Base-by-base conservation (phyloP, 768 basidiomycete genomes). In the Rhizopogon vinicolor region DNA sequence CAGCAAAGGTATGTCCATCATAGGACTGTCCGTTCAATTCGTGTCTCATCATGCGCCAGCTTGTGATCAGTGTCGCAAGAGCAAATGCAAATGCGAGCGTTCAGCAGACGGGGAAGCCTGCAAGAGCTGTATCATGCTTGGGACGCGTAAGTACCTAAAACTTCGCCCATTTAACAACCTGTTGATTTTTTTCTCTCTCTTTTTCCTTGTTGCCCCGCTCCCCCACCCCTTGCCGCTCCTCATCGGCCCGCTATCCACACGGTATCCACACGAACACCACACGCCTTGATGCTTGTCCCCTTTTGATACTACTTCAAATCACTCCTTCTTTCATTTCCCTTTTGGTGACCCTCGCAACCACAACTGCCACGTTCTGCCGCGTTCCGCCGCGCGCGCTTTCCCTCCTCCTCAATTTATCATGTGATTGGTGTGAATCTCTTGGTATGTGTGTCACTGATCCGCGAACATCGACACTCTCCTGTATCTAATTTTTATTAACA, bases 51-150 rank as follows among this genome's bases (percentile, higher is more conserved):
- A 39, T 41, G 12, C 29, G 6, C 14, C 60, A 88, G 90, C 91
- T 22, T 93, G 91, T 72, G 91, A 93, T 71, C 89, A 92, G 64
- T 93, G 91, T 68, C 82, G 91, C 54, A 93, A 93, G 70, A 88
- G 85, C 64, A 92, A 92, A 65, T 93, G 91, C 76, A 92, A 92
- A 72, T 93, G 91, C 69, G 91, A 92, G 70, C 83, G 88, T 37
- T 58, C 80, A 9, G 70, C 72, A 12, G 75, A 79, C 37, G 78
- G 74, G 40, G 81, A 86, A 56, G 82, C 85, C 18, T 93, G 91
- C 73, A 85, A 86, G 65, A 89, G 82, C 62, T 93, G 91, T 67
- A 72, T 84, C 41, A 78, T 87, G 77, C 76, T 89, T 16, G 82
- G 82, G 48, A 89, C 86, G 35, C 68, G 91, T 91, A 62, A 74